Percentiles rank a stretch among this genome's conserved stretches.
Conservation (phyloP, 495 filamentous ascomycete genomes). For the Cercophora newfieldiana region DNA sequence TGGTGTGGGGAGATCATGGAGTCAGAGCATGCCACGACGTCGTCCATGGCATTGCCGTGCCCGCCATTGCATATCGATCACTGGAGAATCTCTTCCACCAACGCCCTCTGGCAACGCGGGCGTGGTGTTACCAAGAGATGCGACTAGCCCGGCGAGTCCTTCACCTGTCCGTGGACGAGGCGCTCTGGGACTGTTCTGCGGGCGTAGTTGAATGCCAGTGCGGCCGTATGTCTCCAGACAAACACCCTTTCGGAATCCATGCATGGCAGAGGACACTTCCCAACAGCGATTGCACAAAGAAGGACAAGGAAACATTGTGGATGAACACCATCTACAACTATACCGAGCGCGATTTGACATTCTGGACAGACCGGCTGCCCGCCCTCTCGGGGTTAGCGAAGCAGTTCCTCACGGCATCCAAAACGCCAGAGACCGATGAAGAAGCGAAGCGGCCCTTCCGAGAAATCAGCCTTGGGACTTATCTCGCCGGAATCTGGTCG, state of each 20-base stretch:
- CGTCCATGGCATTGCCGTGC: not conserved
- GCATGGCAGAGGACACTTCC: conserved; percentile 5
- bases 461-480: conserved; percentile 6
- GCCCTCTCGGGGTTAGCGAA: conserved; percentile 8
- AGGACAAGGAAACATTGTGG: not conserved
- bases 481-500: conserved; percentile 13
- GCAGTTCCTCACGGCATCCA: not conserved
- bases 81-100: not conserved
- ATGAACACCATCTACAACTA: conserved; percentile 14
- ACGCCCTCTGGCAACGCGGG: conserved; percentile 4
- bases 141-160: conserved; percentile 5
- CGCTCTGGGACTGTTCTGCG: not conserved
- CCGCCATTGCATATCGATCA: not conserved
- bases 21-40: not conserved
- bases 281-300: not conserved
- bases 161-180: conserved; percentile 1
- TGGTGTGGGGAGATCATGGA: conserved; percentile 2
- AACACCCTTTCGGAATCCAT: not conserved
- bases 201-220: conserved; percentile 1
- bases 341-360: not conserved
- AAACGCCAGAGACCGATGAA: not conserved
- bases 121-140: conserved; percentile 9
- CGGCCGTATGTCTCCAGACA: not conserved
- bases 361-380: not conserved
- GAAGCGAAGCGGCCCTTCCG: conserved; percentile 2